phyloP scores from a whole-genome alignment of 371 early-diverging fungal genomes.

The Apophysomyces elegans region DNA sequence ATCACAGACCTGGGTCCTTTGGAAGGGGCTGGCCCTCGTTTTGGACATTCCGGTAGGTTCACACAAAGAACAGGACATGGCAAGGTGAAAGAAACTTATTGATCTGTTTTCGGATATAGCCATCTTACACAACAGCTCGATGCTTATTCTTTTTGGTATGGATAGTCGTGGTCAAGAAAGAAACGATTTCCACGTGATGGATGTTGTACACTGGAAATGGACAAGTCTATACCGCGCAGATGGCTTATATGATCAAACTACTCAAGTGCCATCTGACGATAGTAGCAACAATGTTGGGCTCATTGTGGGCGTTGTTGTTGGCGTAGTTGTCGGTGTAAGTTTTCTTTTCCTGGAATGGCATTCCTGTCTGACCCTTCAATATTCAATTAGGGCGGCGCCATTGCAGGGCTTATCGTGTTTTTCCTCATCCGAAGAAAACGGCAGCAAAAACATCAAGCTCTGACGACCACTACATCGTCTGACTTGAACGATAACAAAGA shows the following conservation, averaged over 20 bases:
- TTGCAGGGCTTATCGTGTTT: background rate
- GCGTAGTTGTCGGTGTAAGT: constrained; percentile 11
- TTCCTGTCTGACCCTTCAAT: background rate
- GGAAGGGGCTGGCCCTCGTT: constrained; percentile 7
- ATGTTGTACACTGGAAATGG: constrained; percentile 2
- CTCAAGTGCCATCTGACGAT: background rate
- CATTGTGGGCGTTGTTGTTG: constrained; percentile 11
- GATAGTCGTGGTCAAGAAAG: background rate
- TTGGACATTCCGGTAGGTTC: constrained; percentile 14
- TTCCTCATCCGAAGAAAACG: background rate
- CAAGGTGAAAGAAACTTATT: background rate
- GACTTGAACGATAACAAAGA: too few species aligned
- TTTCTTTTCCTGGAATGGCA: background rate
- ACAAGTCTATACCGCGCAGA: background rate
- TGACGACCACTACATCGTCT: too few species aligned
- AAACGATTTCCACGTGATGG: constrained; percentile 9
- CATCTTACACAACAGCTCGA: background rate
- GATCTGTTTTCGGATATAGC: background rate
- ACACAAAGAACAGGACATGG: background rate
- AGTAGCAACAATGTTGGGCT: background rate
- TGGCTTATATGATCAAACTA: background rate
- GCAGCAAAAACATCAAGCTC: background rate
- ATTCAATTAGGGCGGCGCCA: background rate
- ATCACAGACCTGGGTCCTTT: background rate
- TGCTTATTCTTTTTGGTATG: constrained; percentile 10